Conservation (phyloP, 768 basidiomycete genomes). For the Daedaleopsis nitida region DNA sequence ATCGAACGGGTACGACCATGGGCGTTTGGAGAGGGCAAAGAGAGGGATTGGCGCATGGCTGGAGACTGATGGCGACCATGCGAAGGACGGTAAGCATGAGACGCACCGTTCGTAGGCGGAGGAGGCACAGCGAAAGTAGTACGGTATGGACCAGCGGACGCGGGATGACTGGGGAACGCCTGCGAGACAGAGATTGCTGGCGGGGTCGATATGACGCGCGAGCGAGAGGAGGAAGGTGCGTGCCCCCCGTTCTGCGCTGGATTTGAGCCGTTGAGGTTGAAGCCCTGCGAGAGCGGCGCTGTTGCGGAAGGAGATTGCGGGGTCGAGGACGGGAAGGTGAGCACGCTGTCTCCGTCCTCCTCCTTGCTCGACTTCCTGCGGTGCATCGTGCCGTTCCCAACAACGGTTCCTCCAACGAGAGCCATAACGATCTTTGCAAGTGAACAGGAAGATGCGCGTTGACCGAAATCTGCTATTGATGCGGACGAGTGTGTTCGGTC, state of each 20-base stretch:
- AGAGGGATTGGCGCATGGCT: constrained; percentile 32
- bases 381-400: constrained; percentile 29
- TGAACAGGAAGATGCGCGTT: neutral
- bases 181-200: constrained; percentile 25
- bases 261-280: constrained; percentile 14
- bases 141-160: constrained; percentile 34
- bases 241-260: constrained; percentile 1
- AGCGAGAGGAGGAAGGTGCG: constrained; percentile 7
- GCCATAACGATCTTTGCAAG: constrained; percentile 5
- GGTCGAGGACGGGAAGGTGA: constrained; percentile 19
- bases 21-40: constrained; percentile 28
- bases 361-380: constrained; percentile 40
- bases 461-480: neutral
- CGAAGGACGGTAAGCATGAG: neutral
- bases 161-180: constrained; percentile 25
- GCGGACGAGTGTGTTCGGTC: neutral
- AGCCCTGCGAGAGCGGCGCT: constrained; percentile 10
- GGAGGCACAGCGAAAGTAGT: constrained; percentile 28
- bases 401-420: neutral
- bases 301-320: constrained; percentile 17
- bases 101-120: constrained; percentile 18
- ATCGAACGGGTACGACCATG: constrained; percentile 52
- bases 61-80: constrained; percentile 26
- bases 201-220: constrained; percentile 29
- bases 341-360: constrained; percentile 32